Conservation (phyloP, 345 rosid genomes). For the Iberis pinnata region DNA sequence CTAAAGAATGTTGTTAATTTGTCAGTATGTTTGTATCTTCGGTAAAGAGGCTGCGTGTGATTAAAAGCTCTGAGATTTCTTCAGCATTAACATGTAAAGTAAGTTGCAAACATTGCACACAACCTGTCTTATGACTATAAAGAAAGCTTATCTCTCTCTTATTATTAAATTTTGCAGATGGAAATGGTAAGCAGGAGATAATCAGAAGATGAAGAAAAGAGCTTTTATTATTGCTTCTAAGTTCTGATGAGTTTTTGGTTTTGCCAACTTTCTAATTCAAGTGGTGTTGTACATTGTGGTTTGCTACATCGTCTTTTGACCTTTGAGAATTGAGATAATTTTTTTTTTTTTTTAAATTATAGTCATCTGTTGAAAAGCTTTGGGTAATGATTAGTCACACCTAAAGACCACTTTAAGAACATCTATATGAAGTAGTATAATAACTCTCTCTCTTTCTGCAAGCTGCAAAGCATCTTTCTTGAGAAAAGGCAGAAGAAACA, state of each 20-base stretch:
- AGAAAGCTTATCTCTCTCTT: no score
- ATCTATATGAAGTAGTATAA: background rate
- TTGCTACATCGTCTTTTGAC: slow-evolving; percentile 18
- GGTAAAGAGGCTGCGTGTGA: slow-evolving; percentile 81
- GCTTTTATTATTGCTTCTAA: slow-evolving; percentile 2
- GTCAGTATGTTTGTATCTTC: slow-evolving; percentile 90
- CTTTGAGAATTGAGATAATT: slow-evolving; percentile 13
- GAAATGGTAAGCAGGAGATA: slow-evolving; percentile 26
- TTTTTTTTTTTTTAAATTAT: slow-evolving; percentile 1
- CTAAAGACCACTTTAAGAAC: slow-evolving; percentile 12
- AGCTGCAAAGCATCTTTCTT: slow-evolving; percentile 22
- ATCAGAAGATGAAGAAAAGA: slow-evolving; percentile 24
- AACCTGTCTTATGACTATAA: no score
- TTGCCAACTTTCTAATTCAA: slow-evolving; percentile 7
- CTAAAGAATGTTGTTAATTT: no score
- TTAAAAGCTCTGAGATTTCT: slow-evolving; percentile 68
- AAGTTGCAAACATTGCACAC: no score
- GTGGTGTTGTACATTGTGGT: slow-evolving; percentile 17
- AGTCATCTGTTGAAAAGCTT: background rate
- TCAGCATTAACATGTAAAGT: slow-evolving; percentile 29
- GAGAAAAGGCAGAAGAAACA: no score
- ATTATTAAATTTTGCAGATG: slow-evolving; percentile 29
- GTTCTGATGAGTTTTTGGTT: slow-evolving; percentile 11
- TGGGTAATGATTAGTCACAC: slow-evolving; percentile 24
- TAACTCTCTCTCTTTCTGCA: background rate